A percentile compares a stretch with the other conserved stretches of the same genome.
phyloP scores from a whole-genome alignment of 208 protist species.

The Leptomonas pyrrhocoris region DNA sequence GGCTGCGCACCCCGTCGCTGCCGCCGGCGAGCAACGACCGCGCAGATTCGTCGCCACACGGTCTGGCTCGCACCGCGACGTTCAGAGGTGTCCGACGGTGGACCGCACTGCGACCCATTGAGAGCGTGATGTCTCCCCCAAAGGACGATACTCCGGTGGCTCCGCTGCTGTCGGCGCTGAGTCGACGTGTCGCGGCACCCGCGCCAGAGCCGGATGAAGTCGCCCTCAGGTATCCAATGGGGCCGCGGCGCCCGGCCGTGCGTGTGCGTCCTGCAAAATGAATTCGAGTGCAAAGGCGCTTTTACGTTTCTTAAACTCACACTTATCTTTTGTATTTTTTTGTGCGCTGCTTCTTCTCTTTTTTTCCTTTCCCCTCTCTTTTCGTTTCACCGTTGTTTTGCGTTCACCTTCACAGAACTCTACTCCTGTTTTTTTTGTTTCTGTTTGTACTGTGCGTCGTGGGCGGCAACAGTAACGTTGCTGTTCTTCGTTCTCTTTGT shows the following conservation, averaged over 20 bases:
- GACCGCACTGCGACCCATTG: neutral
- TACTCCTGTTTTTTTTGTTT: too few species aligned
- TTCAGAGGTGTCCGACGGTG: slow-evolving; percentile 1
- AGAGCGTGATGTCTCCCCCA: neutral
- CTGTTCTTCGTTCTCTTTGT: too few species aligned
- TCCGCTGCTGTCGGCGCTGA: slow-evolving; percentile 6
- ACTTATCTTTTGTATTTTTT: neutral
- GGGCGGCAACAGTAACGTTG: too few species aligned
- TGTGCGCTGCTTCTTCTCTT: slow-evolving; percentile 18
- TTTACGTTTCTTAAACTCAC: neutral
- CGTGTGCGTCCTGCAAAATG: neutral
- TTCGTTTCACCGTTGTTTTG: neutral
- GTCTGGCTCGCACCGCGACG: slow-evolving; percentile 7
- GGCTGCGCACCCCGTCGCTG: slow-evolving; percentile 3
- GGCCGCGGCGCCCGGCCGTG: slow-evolving; percentile 9
- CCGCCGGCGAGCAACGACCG: neutral
- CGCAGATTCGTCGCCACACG: neutral
- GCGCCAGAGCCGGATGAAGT: neutral
- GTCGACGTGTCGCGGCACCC: neutral
- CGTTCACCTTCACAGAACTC: too few species aligned
- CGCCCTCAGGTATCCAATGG: neutral
- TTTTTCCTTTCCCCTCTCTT: slow-evolving; percentile 8
- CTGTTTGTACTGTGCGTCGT: too few species aligned
- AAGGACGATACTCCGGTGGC: neutral
- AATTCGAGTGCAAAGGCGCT: neutral